These are phyloP conservation scores for Microdochium paspali DNA, from an alignment of 2,329 filamentous ascomycete genomes.

Conservation along the genomic window DNA sequence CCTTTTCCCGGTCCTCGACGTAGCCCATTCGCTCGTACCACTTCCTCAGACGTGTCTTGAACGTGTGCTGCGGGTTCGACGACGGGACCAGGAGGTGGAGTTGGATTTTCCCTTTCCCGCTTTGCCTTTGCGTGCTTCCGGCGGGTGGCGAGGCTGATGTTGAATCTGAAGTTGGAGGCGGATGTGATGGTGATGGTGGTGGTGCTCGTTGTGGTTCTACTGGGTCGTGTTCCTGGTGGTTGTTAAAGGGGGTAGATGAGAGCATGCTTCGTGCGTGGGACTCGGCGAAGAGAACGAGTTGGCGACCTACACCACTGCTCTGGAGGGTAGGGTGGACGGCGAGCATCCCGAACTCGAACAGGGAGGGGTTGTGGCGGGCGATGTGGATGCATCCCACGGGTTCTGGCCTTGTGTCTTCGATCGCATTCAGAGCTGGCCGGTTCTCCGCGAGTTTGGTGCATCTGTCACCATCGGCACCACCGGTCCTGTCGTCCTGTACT, in stretches of 20 bases:
- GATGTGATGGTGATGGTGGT: too few relatives aligned
- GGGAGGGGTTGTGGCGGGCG: conserved; percentile 5
- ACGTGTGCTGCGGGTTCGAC: conserved; percentile 11
- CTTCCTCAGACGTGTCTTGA: conserved; percentile 13
- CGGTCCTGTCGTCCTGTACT: not conserved
- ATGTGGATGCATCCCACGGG: conserved; percentile 16
- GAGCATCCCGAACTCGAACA: conserved; percentile 18
- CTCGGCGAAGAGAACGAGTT: conserved; percentile 18
- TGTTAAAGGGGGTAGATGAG: not conserved
- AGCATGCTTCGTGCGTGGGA: conserved; percentile 6
- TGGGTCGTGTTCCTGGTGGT: too few relatives aligned
- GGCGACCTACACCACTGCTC: conserved; percentile 15
- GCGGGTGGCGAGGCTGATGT: not conserved
- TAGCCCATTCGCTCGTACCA: conserved; percentile 20
- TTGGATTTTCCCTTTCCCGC: conserved; percentile 6
- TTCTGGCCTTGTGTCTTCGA: too few relatives aligned
- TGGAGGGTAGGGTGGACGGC: conserved; percentile 11
- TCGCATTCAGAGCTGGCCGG: too few relatives aligned
- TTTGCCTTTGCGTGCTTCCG: not conserved
- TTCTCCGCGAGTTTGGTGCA: too few relatives aligned
- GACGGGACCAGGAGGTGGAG: conserved; percentile 17
- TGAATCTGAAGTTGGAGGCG: too few relatives aligned
- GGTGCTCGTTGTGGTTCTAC: too few relatives aligned
- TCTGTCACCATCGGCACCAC: not conserved
- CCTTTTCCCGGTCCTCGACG: conserved; percentile 1